Conservation (phyloP, 495 filamentous ascomycete genomes). For the Pseudoneurospora amorphoporcata region DNA sequence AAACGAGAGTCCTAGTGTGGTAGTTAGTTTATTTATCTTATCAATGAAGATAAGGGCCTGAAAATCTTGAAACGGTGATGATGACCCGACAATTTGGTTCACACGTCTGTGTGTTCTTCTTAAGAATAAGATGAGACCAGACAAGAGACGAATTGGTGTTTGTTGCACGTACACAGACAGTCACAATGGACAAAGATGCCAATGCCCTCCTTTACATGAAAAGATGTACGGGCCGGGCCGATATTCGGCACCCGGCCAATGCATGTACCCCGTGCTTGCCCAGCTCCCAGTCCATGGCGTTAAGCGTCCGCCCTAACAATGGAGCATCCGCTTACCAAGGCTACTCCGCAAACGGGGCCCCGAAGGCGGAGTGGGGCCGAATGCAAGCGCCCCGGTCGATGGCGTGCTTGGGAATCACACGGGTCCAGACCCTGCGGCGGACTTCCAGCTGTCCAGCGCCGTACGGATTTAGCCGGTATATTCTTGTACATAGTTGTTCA, state of each 20-base stretch:
- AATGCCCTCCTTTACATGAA: background rate
- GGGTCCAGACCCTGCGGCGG: background rate
- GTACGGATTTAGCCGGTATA: background rate
- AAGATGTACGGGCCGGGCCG: background rate
- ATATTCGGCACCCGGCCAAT: background rate
- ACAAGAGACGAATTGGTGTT: background rate
- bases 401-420: background rate
- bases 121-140: background rate
- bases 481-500: background rate
- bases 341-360: background rate
- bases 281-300: too few species aligned
- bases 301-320: background rate
- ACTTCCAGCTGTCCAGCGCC: background rate
- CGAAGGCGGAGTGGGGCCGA: background rate
- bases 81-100: background rate
- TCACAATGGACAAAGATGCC: background rate
- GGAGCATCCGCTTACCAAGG: background rate
- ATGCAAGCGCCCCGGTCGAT: background rate
- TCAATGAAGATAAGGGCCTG: background rate
- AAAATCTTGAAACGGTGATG: background rate
- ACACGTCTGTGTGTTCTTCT: background rate
- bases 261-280: background rate
- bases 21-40: background rate
- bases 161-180: background rate
- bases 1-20: background rate